Percentiles rank a stretch among this genome's conserved stretches.
Evolutionary conservation across 2,329 filamentous ascomycete genomes (phyloP).

Genomic region (Fusarium brachygibbosum): DNA sequence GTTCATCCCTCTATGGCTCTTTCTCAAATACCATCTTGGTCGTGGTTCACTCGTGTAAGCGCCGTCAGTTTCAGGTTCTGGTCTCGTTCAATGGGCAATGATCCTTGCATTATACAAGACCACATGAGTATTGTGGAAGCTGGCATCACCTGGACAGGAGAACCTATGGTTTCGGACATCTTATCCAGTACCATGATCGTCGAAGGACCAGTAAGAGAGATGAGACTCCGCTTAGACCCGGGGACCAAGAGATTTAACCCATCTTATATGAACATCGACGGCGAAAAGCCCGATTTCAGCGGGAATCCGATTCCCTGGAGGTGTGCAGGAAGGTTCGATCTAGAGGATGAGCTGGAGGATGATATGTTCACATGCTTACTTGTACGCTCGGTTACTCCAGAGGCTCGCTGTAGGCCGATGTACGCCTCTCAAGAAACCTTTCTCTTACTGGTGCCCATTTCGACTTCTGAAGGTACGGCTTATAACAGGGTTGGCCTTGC

Average conservation of each 20-base stretch:
- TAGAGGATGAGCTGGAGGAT: neutral
- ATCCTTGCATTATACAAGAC: neutral
- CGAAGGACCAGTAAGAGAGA: neutral
- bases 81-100: neutral
- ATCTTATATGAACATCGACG: neutral
- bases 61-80: neutral
- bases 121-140: neutral
- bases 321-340: constrained; percentile 13
- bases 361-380: constrained; percentile 15
- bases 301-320: constrained; percentile 2
- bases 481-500: neutral
- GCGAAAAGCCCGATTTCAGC: neutral
- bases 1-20: neutral
- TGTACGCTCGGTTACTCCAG: neutral
- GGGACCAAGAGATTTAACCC: neutral
- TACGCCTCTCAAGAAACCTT: constrained; percentile 1
- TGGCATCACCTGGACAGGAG: neutral
- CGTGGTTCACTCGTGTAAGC: constrained; percentile 15
- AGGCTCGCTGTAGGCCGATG: too few relatives aligned
- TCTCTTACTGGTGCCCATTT: neutral
- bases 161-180: constrained; percentile 3
- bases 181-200: neutral
- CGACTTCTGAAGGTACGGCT: neutral
- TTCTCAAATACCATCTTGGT: constrained; percentile 12
- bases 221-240: constrained; percentile 1